Evolutionary conservation across 805 yeast species (phyloP).

Genomic region (Lipomyces yamanashiensis): DNA sequence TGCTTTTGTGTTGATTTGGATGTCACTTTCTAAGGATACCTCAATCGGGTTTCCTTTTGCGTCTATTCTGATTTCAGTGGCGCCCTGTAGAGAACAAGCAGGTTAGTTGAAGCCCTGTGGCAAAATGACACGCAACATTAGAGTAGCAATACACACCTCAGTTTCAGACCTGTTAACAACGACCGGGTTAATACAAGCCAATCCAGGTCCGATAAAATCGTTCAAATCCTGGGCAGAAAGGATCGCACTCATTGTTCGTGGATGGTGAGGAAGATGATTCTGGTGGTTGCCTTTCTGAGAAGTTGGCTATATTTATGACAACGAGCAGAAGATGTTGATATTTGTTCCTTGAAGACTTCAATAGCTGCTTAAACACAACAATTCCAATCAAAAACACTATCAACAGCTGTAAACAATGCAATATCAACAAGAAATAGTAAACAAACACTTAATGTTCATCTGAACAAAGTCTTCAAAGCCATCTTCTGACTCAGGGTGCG

Average conservation of each 20-base stretch:
- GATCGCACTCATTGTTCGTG: conserved; percentile 72
- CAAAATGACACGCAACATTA: no score
- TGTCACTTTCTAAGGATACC: conserved; percentile 57
- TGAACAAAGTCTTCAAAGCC: no score
- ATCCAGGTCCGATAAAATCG: conserved; percentile 92
- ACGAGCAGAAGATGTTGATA: no score
- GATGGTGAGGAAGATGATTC: no score
- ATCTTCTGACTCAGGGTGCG: neutral
- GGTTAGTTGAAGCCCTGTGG: neutral
- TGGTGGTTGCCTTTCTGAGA: no score
- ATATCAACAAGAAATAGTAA: no score
- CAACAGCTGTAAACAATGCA: no score
- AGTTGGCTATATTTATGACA: no score
- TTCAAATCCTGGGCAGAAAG: conserved; percentile 88
- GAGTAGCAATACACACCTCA: conserved; percentile 2
- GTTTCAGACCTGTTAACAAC: conserved; percentile 48
- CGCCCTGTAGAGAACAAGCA: conserved; percentile 10
- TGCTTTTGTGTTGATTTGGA: conserved; percentile 33
- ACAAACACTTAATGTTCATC: no score
- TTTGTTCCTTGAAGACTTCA: no score
- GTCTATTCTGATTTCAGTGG: conserved; percentile 61
- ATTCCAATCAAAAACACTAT: no score
- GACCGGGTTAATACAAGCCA: conserved; percentile 91
- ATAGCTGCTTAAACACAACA: no score
- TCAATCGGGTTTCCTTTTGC: conserved; percentile 65